These are phyloP conservation scores for Cercophora samala DNA, from an alignment of 495 filamentous ascomycete species.

Conservation along the genomic window DNA sequence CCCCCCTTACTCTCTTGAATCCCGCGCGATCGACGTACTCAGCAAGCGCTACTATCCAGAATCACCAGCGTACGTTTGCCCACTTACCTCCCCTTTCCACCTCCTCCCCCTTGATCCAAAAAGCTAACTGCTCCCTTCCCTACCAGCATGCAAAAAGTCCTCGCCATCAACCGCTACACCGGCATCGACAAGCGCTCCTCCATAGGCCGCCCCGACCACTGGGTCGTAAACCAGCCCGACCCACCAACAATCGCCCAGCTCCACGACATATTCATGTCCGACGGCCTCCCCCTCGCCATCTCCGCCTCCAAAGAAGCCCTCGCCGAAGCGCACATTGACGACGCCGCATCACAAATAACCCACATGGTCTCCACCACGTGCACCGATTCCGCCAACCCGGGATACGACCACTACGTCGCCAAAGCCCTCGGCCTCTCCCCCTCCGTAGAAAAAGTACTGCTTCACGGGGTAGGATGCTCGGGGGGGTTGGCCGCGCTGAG, in stretches of 20 bases:
- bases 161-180: slow-evolving; percentile 60
- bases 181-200: slow-evolving; percentile 62
- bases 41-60: slow-evolving; percentile 48
- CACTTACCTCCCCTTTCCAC: neutral
- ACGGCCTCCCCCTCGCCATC: slow-evolving; percentile 58
- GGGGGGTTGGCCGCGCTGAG: slow-evolving; percentile 62
- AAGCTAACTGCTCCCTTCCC: slow-evolving; percentile 7
- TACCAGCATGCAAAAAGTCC: slow-evolving; percentile 54
- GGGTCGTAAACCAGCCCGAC: slow-evolving; percentile 50
- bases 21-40: slow-evolving; percentile 41
- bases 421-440: slow-evolving; percentile 50
- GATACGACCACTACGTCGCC: slow-evolving; percentile 62
- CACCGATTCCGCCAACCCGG: slow-evolving; percentile 65
- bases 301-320: slow-evolving; percentile 58
- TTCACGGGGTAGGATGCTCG: slow-evolving; percentile 63
- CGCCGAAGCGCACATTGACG: slow-evolving; percentile 47
- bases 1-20: slow-evolving; percentile 44
- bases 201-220: slow-evolving; percentile 55
- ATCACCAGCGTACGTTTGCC: slow-evolving; percentile 44
- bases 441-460: slow-evolving; percentile 54
- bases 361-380: slow-evolving; percentile 65
- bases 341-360: slow-evolving; percentile 48
- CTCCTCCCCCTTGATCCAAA: neutral
- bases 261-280: slow-evolving; percentile 51
- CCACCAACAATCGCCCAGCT: slow-evolving; percentile 56